Evolutionary conservation across 805 yeast species (phyloP).

Genomic region (Lachancea waltii): DNA sequence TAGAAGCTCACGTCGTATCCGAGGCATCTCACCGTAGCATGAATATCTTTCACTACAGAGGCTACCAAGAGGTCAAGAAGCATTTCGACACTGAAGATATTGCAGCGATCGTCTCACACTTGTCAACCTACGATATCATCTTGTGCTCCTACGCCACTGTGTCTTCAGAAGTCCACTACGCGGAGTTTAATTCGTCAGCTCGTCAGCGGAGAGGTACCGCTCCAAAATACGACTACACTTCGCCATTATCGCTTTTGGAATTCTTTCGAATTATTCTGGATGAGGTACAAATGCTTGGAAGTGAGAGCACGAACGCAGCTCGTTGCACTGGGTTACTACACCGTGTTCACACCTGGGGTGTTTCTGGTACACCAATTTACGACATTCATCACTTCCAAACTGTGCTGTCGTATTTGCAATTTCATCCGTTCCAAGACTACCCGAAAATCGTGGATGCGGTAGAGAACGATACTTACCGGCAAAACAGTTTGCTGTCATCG

Average conservation of each 20-base stretch:
- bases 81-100: constrained; percentile 17
- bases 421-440: constrained; percentile 53
- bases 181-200: constrained; percentile 54
- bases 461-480: constrained; percentile 1
- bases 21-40: constrained; percentile 32
- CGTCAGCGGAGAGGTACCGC: constrained; percentile 30
- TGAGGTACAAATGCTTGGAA: constrained; percentile 89
- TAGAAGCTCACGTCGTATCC: constrained; percentile 34
- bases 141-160: constrained; percentile 70
- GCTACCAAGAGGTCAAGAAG: constrained; percentile 38
- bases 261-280: constrained; percentile 89
- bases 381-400: constrained; percentile 64
- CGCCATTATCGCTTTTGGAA: constrained; percentile 75
- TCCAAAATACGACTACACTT: constrained; percentile 50
- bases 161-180: constrained; percentile 71
- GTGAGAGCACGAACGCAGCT: constrained; percentile 66
- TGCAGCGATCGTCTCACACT: constrained; percentile 40
- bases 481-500: neutral
- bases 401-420: constrained; percentile 56
- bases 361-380: constrained; percentile 88
- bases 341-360: constrained; percentile 92
- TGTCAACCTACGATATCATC: constrained; percentile 66
- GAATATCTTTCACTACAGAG: constrained; percentile 57
- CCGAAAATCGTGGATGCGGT: constrained; percentile 15
- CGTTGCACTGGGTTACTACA: constrained; percentile 75